A percentile compares a stretch with the other conserved stretches of the same genome.
Evolutionary conservation across 1,284 basidiomycete genomes (phyloP).

Genomic region (Ustilago crameri): DNA sequence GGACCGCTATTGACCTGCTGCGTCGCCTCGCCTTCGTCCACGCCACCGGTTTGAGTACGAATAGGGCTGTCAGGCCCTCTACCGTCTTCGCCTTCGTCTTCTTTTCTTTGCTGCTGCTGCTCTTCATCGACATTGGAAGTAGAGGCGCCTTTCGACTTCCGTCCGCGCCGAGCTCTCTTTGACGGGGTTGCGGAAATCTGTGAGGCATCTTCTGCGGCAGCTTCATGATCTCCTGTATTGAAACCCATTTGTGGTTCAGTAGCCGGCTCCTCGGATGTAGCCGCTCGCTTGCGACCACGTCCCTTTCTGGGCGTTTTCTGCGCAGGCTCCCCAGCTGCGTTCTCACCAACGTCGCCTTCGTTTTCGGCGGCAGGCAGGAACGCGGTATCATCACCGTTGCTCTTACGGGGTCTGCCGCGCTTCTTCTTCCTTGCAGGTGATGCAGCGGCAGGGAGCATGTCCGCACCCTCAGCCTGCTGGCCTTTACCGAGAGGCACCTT

Average conservation of each 20-base stretch:
- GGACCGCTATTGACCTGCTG: constrained; percentile 3
- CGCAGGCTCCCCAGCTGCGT: background rate
- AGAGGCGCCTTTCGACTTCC: constrained; percentile 13
- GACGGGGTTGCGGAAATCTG: background rate
- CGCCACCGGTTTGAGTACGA: background rate
- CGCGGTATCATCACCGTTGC: background rate
- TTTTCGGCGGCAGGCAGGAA: background rate
- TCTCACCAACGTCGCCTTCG: constrained; percentile 3
- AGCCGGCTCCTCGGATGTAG: background rate
- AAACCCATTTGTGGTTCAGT: background rate
- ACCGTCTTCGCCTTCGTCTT: constrained; percentile 7
- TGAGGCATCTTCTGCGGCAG: constrained; percentile 13
- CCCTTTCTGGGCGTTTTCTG: constrained; percentile 12
- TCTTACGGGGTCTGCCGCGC: constrained; percentile 1
- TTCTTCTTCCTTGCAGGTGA: background rate
- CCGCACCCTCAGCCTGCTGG: background rate
- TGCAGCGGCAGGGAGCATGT: background rate
- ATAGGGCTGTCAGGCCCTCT: background rate
- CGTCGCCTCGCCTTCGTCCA: constrained; percentile 4
- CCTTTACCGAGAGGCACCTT: too few relatives aligned
- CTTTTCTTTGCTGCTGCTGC: background rate
- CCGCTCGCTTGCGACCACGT: constrained; percentile 19
- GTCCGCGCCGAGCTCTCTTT: constrained; percentile 18
- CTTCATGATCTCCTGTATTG: constrained; percentile 11
- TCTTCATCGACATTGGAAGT: constrained; percentile 1